Evolutionary conservation across 2,329 filamentous ascomycete species (phyloP).

Genomic region (Trichoderma breve): DNA sequence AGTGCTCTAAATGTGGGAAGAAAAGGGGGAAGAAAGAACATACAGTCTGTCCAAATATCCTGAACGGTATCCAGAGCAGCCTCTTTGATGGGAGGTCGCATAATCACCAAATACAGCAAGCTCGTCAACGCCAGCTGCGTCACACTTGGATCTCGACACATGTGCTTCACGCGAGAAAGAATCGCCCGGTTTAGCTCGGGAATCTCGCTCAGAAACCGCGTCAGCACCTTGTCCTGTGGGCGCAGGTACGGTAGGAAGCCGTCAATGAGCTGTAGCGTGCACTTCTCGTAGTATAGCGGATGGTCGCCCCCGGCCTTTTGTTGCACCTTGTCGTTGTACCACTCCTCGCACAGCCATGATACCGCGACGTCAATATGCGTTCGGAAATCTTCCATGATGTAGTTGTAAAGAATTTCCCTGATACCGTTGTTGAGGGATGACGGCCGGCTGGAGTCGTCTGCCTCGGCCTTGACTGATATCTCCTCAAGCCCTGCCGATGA

Average conservation of each 20-base stretch:
- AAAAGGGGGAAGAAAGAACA: conserved; percentile 31
- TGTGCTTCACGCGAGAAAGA: conserved; percentile 66
- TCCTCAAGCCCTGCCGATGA: conserved; percentile 69
- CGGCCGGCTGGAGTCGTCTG: conserved; percentile 42
- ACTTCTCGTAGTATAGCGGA: conserved; percentile 71
- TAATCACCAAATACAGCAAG: conserved; percentile 64
- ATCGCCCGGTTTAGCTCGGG: conserved; percentile 73
- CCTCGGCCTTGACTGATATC: conserved; percentile 56
- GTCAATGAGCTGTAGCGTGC: conserved; percentile 78
- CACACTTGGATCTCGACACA: conserved; percentile 65
- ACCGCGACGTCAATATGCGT: conserved; percentile 86
- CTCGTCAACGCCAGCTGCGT: conserved; percentile 63
- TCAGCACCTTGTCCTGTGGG: conserved; percentile 82
- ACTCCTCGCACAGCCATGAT: conserved; percentile 94
- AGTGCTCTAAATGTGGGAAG: not conserved
- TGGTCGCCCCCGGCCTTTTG: conserved; percentile 45
- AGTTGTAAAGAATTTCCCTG: conserved; percentile 76
- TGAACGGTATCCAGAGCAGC: conserved; percentile 64
- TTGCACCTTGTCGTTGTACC: conserved; percentile 78
- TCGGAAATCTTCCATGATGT: conserved; percentile 89
- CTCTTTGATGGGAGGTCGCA: conserved; percentile 63
- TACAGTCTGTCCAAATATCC: conserved; percentile 66
- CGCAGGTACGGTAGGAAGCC: conserved; percentile 90
- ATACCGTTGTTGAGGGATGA: conserved; percentile 65
- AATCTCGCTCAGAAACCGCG: conserved; percentile 88